Conservation (phyloP, 2,329 filamentous ascomycete species). For the Bimuria novae-zelandiae region DNA sequence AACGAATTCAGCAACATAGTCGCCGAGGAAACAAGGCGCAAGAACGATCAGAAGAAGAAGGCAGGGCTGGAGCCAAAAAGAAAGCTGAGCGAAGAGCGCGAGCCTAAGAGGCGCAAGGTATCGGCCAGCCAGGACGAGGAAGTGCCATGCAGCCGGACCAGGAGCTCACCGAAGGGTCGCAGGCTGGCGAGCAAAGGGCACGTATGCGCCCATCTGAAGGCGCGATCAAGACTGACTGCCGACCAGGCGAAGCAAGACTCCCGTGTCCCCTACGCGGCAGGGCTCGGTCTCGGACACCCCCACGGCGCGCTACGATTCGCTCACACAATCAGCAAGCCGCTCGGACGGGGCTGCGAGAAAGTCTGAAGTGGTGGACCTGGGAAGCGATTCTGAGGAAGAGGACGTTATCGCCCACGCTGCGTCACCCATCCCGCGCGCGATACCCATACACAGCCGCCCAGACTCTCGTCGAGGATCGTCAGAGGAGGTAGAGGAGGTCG, state of each 20-base stretch:
- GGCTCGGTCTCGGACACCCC: slow-evolving; percentile 26
- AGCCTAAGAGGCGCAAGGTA: slow-evolving; percentile 31
- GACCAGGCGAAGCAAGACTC: slow-evolving; percentile 30
- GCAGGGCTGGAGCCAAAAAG: slow-evolving; percentile 28
- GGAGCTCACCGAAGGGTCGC: slow-evolving; percentile 13
- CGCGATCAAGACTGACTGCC: slow-evolving; percentile 6
- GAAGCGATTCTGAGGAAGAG: slow-evolving; percentile 27
- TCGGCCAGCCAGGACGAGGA: slow-evolving; percentile 23
- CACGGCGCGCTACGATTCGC: slow-evolving; percentile 35
- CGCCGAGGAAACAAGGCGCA: slow-evolving; percentile 42
- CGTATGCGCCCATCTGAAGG: slow-evolving; percentile 14
- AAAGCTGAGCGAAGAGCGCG: slow-evolving; percentile 31
- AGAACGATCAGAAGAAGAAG: slow-evolving; percentile 32
- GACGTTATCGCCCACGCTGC: slow-evolving; percentile 15
- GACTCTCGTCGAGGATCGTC: slow-evolving; percentile 9
- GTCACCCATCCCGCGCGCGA: slow-evolving; percentile 11
- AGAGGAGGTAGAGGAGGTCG: slow-evolving; percentile 37
- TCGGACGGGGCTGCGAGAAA: slow-evolving; percentile 10
- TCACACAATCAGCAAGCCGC: slow-evolving; percentile 25
- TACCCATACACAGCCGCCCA: slow-evolving; percentile 10
- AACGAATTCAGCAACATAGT: slow-evolving; percentile 46
- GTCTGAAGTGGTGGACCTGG: slow-evolving; percentile 31
- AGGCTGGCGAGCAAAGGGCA: slow-evolving; percentile 22
- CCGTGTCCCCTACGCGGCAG: slow-evolving; percentile 26
- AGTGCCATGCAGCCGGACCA: slow-evolving; percentile 13